These are phyloP conservation scores for Phaeosphaeria sp. DNA, from an alignment of 2,329 filamentous ascomycete species.

Conservation along the genomic window DNA sequence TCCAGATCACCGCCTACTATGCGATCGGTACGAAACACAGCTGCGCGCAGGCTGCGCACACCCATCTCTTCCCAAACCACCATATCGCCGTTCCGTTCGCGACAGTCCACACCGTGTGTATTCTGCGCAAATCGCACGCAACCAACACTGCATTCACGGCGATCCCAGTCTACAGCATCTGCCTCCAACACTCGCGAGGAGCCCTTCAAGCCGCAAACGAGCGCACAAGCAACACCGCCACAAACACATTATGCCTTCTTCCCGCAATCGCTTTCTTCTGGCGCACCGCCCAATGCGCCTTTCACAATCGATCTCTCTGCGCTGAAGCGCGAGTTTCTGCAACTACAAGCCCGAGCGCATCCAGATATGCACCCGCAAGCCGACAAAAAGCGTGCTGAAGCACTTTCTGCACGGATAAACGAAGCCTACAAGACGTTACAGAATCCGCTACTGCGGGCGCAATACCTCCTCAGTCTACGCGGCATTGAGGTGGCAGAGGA, in stretches of 20 bases:
- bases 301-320: conserved; percentile 76
- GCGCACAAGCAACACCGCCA: conserved; percentile 9
- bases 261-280: conserved; percentile 75
- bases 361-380: conserved; percentile 68
- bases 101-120: conserved; percentile 30
- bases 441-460: conserved; percentile 80
- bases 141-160: conserved; percentile 16
- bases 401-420: conserved; percentile 83
- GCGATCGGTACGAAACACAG: conserved; percentile 29
- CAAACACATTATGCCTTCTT: conserved; percentile 87
- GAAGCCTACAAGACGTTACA: conserved; percentile 87
- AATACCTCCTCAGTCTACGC: conserved; percentile 77
- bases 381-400: conserved; percentile 71
- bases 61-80: conserved; percentile 22
- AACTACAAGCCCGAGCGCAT: conserved; percentile 78
- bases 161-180: conserved; percentile 32
- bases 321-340: conserved; percentile 85
- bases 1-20: conserved; percentile 10
- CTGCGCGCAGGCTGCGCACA: conserved; percentile 34
- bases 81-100: conserved; percentile 18
- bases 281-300: conserved; percentile 77
- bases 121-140: conserved; percentile 28
- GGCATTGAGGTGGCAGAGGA: conserved; percentile 82
- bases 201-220: conserved; percentile 18
- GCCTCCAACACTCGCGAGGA: conserved; percentile 17